phyloP scores from a whole-genome alignment of 2,329 filamentous ascomycete species.

The Albifimbria verrucaria region DNA sequence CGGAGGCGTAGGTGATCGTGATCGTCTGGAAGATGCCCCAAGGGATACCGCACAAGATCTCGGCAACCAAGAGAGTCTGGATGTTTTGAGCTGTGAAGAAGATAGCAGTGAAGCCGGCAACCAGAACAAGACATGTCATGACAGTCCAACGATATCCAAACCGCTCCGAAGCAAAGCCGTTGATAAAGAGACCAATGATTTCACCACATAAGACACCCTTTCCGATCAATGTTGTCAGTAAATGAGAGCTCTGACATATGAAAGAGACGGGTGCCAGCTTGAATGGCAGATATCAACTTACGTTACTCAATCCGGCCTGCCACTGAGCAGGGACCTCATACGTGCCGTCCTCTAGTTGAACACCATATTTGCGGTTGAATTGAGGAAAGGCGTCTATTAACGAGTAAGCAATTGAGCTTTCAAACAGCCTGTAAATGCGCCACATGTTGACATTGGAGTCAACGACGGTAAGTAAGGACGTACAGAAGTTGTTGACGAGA shows the following conservation, averaged over 20 bases:
- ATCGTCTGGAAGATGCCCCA: conserved; percentile 59
- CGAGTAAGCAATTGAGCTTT: background rate
- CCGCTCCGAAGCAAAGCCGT: conserved; percentile 63
- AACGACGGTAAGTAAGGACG: conserved; percentile 10
- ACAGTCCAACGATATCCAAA: conserved; percentile 66
- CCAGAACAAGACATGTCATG: conserved; percentile 50
- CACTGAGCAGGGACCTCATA: conserved; percentile 58
- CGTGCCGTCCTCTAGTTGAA: conserved; percentile 37
- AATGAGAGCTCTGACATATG: no score
- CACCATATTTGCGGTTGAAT: conserved; percentile 57
- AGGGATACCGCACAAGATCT: conserved; percentile 61
- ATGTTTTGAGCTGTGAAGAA: conserved; percentile 64
- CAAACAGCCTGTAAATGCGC: background rate
- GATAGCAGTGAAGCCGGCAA: conserved; percentile 58
- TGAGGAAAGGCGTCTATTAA: conserved; percentile 47
- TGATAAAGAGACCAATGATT: conserved; percentile 64
- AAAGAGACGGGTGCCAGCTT: background rate
- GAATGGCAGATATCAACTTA: conserved; percentile 23
- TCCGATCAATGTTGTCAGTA: conserved; percentile 15
- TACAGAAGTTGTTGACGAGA: conserved; percentile 77
- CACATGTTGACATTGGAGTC: background rate
- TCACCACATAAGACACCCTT: conserved; percentile 57
- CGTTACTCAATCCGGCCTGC: conserved; percentile 60
- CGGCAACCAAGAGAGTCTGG: conserved; percentile 54
- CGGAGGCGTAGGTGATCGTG: conserved; percentile 64